Base-by-base conservation (phyloP, 768 basidiomycete genomes). In the Tephrocybe sp. region DNA sequence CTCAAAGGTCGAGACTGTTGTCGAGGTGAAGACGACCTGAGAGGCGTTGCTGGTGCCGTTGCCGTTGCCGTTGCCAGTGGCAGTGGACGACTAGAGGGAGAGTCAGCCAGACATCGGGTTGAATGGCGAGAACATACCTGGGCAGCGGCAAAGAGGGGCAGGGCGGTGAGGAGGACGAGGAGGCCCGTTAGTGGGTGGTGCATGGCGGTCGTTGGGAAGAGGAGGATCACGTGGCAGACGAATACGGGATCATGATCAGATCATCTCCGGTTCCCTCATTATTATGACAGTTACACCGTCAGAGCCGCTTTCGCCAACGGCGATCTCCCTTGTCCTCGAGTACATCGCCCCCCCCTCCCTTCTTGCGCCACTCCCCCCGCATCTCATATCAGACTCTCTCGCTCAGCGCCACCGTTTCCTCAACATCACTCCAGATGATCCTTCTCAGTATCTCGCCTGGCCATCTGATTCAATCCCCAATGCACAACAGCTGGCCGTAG, bases 401-500 rank as follows among this genome's bases (percentile, higher is more conserved):
- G 71, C 73, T 3, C 82, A 87, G 63, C 74, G 88, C 32, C 87
- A 88, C 62, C 78, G 73, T 59, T 85, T 86, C 65, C 80, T 90
- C 41, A 60, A 68, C 17, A 69, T 90, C 50, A 64, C 74, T 23
- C 73, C 79, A 8, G 70, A 79, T 21, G 67, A 79, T 56, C 71
- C 79, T 8, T 56, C 66, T 28, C 71, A 78, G 3, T 90, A 90
- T 63, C 73, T 90, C 39, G 78, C 78, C 57, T 90, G 88, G 88
- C 85, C 88, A 9, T 72, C 77, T 39, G 58, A 64, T 36, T 30
- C 58, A 58, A 61, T 63, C 15, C 38, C 61, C 59, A 61, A 66
- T 55, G 53, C 47, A 53, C 58, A 74, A 49, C 58, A 64, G 43
- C 25, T 14, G 0, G 64, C 70, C 43, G 58, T 78, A 45, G 65